Conservation (phyloP, 2,329 filamentous ascomycete genomes). For the Albifimbria verrucaria region DNA sequence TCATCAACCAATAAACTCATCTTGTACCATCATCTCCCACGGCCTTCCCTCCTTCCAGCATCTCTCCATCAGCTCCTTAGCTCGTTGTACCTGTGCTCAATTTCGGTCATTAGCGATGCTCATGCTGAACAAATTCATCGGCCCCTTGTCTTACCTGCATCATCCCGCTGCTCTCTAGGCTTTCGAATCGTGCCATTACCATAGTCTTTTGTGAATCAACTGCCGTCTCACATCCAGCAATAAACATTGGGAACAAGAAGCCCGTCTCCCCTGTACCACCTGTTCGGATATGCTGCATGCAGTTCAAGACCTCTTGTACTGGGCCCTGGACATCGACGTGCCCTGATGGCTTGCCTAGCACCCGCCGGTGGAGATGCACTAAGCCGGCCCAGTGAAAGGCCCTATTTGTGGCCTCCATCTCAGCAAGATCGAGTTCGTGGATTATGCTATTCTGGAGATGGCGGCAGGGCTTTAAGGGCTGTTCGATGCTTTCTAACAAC, state of each 20-base stretch:
- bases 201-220: conserved; percentile 52
- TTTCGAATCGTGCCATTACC: conserved; percentile 63
- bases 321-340: conserved; percentile 61
- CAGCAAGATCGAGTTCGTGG: conserved; percentile 53
- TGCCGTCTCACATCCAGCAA: conserved; percentile 71
- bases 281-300: conserved; percentile 58
- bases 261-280: conserved; percentile 73
- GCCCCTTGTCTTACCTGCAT: conserved; percentile 56
- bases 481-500: conserved; percentile 53
- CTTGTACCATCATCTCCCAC: conserved; percentile 65
- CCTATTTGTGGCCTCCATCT: conserved; percentile 70
- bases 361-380: conserved; percentile 71
- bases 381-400: conserved; percentile 78
- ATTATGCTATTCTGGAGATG: conserved; percentile 47
- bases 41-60: conserved; percentile 66
- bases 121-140: neutral
- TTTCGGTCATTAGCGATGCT: neutral
- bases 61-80: conserved; percentile 62
- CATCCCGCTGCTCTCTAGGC: conserved; percentile 71
- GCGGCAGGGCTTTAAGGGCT: conserved; percentile 37
- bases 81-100: conserved; percentile 48
- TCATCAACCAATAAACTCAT: conserved; percentile 65
- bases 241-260: conserved; percentile 77
- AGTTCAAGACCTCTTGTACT: conserved; percentile 60
- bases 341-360: conserved; percentile 57